phyloP scores from a whole-genome alignment of 2,329 filamentous ascomycete genomes.

The Stylonectria norvegica region DNA sequence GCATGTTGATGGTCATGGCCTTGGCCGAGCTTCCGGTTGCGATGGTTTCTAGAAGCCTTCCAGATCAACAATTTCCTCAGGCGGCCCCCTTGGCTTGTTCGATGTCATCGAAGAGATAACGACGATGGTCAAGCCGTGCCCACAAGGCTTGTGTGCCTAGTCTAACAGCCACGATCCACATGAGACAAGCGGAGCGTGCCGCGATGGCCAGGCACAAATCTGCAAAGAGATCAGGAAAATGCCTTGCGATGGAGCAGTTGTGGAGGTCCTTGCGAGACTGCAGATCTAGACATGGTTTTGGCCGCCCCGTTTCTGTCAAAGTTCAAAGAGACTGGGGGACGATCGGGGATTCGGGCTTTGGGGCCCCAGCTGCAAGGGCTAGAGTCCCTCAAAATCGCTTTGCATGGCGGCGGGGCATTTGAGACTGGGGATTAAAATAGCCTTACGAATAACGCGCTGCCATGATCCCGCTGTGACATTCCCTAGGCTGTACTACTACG shows the following conservation, averaged over 20 bases:
- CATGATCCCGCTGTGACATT: not conserved
- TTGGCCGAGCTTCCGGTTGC: slow-evolving; percentile 1
- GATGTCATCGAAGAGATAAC: slow-evolving; percentile 9
- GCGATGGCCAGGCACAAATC: slow-evolving; percentile 2
- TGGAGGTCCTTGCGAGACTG: not conserved
- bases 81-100: not conserved
- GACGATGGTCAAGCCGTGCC: too few relatives aligned
- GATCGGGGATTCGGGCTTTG: too few relatives aligned
- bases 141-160: too few relatives aligned
- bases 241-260: slow-evolving; percentile 10
- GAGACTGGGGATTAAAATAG: not conserved
- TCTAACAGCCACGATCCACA: too few relatives aligned
- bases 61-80: not conserved
- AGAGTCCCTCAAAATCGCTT: not conserved
- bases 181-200: slow-evolving; percentile 6
- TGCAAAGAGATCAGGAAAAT: slow-evolving; percentile 10
- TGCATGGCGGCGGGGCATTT: not conserved
- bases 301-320: not conserved
- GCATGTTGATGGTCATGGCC: slow-evolving; percentile 14
- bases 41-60: slow-evolving; percentile 17
- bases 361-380: too few relatives aligned
- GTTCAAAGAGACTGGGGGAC: not conserved
- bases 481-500: not conserved
- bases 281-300: slow-evolving; percentile 2
- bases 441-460: not conserved